A percentile compares a stretch with the other conserved stretches of the same genome.
Evolutionary conservation across 1,284 basidiomycete species (phyloP).

Genomic region (Bondarzewia mesenterica): DNA sequence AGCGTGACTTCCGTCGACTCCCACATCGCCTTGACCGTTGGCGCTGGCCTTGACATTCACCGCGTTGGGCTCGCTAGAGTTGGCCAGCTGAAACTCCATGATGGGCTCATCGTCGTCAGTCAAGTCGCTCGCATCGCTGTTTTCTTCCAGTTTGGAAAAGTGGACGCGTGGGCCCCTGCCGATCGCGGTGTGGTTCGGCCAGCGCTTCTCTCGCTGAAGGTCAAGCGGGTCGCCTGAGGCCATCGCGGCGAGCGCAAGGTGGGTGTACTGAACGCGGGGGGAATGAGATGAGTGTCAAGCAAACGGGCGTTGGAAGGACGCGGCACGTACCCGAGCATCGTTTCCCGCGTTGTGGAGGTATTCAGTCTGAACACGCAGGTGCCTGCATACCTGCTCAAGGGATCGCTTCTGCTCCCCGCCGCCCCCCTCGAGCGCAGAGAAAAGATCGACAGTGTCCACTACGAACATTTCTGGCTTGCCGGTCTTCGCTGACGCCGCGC

Average conservation of each 20-base stretch:
- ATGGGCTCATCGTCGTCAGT: constrained; percentile 12
- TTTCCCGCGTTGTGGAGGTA: constrained; percentile 80
- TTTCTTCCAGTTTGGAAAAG: constrained; percentile 51
- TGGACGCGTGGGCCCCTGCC: constrained; percentile 39
- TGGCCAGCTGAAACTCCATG: too few relatives aligned
- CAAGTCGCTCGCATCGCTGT: constrained; percentile 40
- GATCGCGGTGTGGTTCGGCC: constrained; percentile 50
- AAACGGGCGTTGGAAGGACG: neutral
- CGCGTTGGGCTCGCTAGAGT: too few relatives aligned
- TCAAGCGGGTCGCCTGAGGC: constrained; percentile 63
- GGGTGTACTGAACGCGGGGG: constrained; percentile 45
- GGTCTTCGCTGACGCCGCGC: constrained; percentile 15
- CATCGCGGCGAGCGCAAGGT: constrained; percentile 57
- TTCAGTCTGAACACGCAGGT: constrained; percentile 47
- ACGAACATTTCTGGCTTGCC: constrained; percentile 47
- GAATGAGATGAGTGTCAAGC: neutral
- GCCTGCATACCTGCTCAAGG: constrained; percentile 51
- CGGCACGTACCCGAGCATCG: constrained; percentile 61
- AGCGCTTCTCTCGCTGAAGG: constrained; percentile 62
- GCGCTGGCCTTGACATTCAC: too few relatives aligned
- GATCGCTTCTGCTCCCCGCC: constrained; percentile 38
- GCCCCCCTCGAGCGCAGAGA: constrained; percentile 61
- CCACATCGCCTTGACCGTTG: too few relatives aligned
- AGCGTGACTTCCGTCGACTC: too few relatives aligned
- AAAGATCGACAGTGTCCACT: constrained; percentile 68